Conservation (phyloP, 2,329 filamentous ascomycete species). For the Zymoseptoria tritici region DNA sequence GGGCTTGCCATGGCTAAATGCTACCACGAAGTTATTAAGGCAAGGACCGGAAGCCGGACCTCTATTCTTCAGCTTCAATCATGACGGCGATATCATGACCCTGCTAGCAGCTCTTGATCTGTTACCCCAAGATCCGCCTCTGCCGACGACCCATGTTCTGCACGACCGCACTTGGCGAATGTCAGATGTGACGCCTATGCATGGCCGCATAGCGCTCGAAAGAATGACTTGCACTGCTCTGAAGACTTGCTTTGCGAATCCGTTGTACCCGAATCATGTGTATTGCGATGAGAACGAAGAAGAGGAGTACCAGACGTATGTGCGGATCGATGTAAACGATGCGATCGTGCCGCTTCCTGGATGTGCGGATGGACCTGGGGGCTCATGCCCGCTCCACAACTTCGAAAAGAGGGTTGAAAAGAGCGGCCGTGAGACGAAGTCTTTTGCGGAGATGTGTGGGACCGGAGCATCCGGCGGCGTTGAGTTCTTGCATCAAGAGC, state of each 20-base stretch:
- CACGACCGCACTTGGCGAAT: conserved; percentile 46
- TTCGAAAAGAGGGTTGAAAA: conserved; percentile 37
- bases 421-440: conserved; percentile 38
- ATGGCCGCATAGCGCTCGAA: conserved; percentile 54
- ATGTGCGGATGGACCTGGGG: conserved; percentile 42
- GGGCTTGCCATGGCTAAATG: conserved; percentile 54
- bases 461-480: conserved; percentile 30
- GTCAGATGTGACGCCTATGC: conserved; percentile 44
- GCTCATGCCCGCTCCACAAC: conserved; percentile 40
- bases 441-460: conserved; percentile 42
- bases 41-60: conserved; percentile 38
- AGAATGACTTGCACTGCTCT: conserved; percentile 39
- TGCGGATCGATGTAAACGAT: conserved; percentile 53
- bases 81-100: conserved; percentile 53
- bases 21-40: conserved; percentile 43
- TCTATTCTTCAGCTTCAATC: conserved; percentile 53
- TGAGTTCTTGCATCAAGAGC: conserved; percentile 43
- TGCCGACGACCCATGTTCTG: conserved; percentile 42
- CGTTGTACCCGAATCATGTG: conserved; percentile 27
- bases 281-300: conserved; percentile 19
- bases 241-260: conserved; percentile 20
- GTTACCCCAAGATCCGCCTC: conserved; percentile 36
- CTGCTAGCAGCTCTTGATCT: conserved; percentile 48
- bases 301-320: conserved; percentile 29
- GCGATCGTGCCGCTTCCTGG: conserved; percentile 44